These are phyloP conservation scores for Prunus padus DNA, from an alignment of 306 rosid species.

Conservation along the genomic window DNA sequence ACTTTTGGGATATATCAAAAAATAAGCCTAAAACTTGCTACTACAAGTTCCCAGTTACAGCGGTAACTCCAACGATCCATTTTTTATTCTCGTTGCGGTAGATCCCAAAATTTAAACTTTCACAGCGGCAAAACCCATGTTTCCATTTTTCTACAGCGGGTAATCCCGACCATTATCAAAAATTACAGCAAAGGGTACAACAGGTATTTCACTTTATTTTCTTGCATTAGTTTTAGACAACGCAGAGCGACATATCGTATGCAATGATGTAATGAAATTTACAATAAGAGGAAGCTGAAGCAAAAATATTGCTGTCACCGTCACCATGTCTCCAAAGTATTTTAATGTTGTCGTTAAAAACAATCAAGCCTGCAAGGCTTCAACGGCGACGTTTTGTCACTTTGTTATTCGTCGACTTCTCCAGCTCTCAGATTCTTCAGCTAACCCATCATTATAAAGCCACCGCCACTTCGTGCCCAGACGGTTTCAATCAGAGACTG, in stretches of 20 bases:
- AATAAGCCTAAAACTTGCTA: too few species aligned
- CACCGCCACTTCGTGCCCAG: not conserved
- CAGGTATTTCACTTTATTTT: not conserved
- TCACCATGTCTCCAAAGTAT: not conserved
- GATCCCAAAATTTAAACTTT: not conserved
- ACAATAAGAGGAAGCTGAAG: not conserved
- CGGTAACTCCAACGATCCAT: not conserved
- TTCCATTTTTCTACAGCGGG: not conserved
- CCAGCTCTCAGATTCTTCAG: not conserved
- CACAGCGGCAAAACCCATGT: not conserved
- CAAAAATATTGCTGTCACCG: not conserved
- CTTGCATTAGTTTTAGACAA: not conserved
- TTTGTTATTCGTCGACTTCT: not conserved
- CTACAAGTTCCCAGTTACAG: not conserved
- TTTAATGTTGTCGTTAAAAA: conserved; percentile 7
- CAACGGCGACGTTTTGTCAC: conserved; percentile 6
- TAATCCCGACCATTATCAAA: too few species aligned
- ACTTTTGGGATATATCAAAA: too few species aligned
- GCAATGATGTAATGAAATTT: not conserved
- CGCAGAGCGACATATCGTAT: not conserved
- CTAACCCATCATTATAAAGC: not conserved
- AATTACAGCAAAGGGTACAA: too few species aligned
- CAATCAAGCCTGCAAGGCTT: conserved; percentile 17
- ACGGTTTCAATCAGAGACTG: conserved; percentile 8
- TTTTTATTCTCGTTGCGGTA: not conserved